Conservation (phyloP, 2,329 filamentous ascomycete species). For the Xylariales sp. region DNA sequence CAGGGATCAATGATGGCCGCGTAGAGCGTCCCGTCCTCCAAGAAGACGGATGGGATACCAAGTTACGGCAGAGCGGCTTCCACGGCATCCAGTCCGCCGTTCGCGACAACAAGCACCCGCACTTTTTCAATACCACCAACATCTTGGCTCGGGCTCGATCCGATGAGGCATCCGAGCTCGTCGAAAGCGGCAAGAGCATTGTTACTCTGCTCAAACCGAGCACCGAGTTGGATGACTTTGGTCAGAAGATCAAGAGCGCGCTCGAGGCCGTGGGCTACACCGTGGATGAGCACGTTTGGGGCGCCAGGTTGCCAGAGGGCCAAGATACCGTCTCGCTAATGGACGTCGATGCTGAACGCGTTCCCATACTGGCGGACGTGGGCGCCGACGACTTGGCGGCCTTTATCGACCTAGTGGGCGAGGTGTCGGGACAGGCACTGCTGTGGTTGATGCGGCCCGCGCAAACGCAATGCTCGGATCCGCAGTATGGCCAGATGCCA, state of each 20-base stretch:
- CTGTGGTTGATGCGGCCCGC: background rate
- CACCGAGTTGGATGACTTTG: background rate
- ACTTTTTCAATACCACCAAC: background rate
- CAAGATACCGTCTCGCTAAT: background rate
- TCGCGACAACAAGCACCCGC: background rate
- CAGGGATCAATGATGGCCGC: background rate
- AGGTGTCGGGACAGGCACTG: background rate
- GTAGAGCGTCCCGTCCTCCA: background rate
- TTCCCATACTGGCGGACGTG: background rate
- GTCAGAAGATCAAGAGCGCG: background rate
- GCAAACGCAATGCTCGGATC: background rate
- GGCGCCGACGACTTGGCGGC: background rate
- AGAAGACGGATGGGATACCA: constrained; percentile 3
- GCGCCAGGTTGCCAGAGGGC: background rate
- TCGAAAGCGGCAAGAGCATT: background rate
- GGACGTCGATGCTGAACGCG: background rate
- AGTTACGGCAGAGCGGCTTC: constrained; percentile 5
- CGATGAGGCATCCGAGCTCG: background rate
- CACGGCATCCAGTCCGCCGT: background rate
- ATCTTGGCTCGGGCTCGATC: background rate
- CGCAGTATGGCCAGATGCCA: background rate
- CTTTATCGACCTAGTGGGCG: background rate
- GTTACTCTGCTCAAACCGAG: constrained; percentile 1
- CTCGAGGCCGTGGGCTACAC: background rate
- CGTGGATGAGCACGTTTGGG: background rate